Evolutionary conservation across 768 basidiomycete genomes (phyloP), one percentile per base, ranked within the genome.

Genomic region (Filobasidium floriforme): DNA sequence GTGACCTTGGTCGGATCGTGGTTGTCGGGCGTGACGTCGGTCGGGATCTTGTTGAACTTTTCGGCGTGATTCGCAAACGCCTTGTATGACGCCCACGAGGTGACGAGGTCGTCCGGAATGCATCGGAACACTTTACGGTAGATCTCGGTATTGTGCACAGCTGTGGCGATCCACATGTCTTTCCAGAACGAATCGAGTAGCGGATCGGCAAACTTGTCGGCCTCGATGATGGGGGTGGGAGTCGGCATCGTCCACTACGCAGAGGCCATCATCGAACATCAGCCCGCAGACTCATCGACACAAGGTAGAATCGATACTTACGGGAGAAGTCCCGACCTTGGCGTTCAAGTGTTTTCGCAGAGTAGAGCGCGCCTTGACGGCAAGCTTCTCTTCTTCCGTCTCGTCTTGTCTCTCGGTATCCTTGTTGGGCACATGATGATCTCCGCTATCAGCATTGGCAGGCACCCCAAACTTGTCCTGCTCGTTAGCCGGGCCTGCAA

Each of bases 21-120:
- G 15, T 68, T 59, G 5, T 55, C 69, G 2, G 72, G 63, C 7
- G 76, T 73, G 55, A 75, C 70, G 61, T 79, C 76, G 59, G 75
- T 73, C 0, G 79, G 77, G 11, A 69, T 67, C 60, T 69, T 70
- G 70, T 77, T 78, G 73, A 78, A 77, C 68, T 80, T 78, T 43
- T 78, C 77, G 26, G 74, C 76, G 62, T 79, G 77, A 49, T 69
- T 77, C 55, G 88, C 80, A 72, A 89, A 97, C 68, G 93, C 89
- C 75, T 87, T 93, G 79, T 88, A 97, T 73, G 91, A 89, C 73
- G 92, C 92, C 94, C 94, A 99, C 0, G 93, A 94, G 1, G 87
- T 88, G 67, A 97, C 85, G 26, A 86, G 82, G 76, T 99, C 93
- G 76, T 98, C 94, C 6, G 96, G 94, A 29, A 93, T 81, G 41